These are phyloP conservation scores for Astragalus membranaceus DNA, from an alignment of 306 rosid species.

Conservation along the genomic window DNA sequence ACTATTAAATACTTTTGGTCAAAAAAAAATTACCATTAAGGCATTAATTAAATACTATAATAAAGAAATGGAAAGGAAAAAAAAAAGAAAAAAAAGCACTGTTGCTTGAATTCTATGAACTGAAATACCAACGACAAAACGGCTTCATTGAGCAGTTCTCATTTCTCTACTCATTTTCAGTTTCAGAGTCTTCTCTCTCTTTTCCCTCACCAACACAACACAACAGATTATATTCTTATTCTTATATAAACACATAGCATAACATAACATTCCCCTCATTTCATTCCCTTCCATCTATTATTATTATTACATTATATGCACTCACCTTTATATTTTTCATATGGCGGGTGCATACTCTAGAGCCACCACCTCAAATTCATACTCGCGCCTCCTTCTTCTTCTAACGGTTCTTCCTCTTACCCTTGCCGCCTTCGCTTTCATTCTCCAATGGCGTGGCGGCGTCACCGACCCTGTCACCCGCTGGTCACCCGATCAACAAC, in stretches of 20 bases:
- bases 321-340: neutral
- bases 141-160: constrained; percentile 5
- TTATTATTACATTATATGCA: constrained; percentile 21
- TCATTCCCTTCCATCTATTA: neutral
- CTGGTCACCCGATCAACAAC: constrained; percentile 59
- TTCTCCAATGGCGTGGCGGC: constrained; percentile 95
- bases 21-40: neutral
- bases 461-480: constrained; percentile 68
- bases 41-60: too few relatives aligned
- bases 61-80: neutral
- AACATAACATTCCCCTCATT: neutral
- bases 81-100: neutral
- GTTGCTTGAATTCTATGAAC: neutral
- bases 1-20: neutral
- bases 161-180: constrained; percentile 13
- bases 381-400: constrained; percentile 53
- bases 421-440: constrained; percentile 72
- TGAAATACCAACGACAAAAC: constrained; percentile 36
- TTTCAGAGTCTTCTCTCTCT: neutral
- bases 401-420: constrained; percentile 62
- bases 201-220: neutral
- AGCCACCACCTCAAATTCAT: constrained; percentile 21
- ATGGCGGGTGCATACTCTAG: constrained; percentile 72
- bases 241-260: neutral
- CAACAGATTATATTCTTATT: neutral